A percentile compares a stretch with the other conserved stretches of the same genome.
These are phyloP conservation scores for Clathrospora elynae DNA, from an alignment of 2,329 filamentous ascomycete genomes.

Conservation along the genomic window DNA sequence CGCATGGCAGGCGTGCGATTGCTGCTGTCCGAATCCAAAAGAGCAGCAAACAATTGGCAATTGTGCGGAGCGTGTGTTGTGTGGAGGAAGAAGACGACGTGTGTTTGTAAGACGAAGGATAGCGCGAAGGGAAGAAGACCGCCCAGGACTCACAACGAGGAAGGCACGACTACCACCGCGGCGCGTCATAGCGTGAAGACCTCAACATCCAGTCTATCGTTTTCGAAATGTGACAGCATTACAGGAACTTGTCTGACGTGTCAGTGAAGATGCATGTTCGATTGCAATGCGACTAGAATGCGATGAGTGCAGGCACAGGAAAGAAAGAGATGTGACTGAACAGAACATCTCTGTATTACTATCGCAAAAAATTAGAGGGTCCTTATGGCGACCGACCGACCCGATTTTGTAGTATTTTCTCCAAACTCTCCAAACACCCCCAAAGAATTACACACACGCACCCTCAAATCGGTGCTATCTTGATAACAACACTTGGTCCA, in stretches of 20 bases:
- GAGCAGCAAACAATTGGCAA: conserved; percentile 23
- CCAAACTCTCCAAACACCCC: not conserved
- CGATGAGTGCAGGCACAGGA: too few relatives aligned
- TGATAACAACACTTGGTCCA: not conserved
- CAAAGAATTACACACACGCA: not conserved
- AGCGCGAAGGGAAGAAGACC: not conserved
- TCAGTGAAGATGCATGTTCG: too few relatives aligned
- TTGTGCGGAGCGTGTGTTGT: conserved; percentile 8
- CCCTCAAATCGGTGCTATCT: not conserved
- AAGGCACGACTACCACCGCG: conserved; percentile 12
- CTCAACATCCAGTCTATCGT: not conserved
- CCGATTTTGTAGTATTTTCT: too few relatives aligned
- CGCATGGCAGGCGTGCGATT: conserved; percentile 64
- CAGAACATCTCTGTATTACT: too few relatives aligned
- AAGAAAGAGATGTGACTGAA: too few relatives aligned
- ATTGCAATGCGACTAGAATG: too few relatives aligned
- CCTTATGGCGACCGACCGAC: too few relatives aligned
- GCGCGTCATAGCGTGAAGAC: conserved; percentile 5
- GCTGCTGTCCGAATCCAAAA: conserved; percentile 22
- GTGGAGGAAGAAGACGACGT: conserved; percentile 9
- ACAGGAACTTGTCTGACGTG: too few relatives aligned
- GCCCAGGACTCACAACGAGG: not conserved
- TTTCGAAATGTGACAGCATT: not conserved
- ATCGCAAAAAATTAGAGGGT: too few relatives aligned
- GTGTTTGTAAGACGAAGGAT: conserved; percentile 5